These are phyloP conservation scores for Parastagonospora nodorum DNA, from an alignment of 2,329 filamentous ascomycete species.

Conservation along the genomic window DNA sequence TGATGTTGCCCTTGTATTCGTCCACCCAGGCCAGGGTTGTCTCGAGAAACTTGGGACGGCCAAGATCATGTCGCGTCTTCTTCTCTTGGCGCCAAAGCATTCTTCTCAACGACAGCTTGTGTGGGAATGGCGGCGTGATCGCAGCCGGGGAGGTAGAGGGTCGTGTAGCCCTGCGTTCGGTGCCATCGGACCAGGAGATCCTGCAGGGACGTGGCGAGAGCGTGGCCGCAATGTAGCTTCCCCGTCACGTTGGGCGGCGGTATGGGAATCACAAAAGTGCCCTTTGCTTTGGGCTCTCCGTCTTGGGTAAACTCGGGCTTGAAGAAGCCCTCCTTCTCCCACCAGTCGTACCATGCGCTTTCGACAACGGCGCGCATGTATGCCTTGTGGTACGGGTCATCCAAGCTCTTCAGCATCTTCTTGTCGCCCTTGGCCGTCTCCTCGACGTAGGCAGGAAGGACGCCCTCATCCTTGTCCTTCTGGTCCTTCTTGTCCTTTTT, in stretches of 20 bases:
- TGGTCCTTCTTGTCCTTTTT: slow-evolving; percentile 80
- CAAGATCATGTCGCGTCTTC: slow-evolving; percentile 92
- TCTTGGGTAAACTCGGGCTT: slow-evolving; percentile 81
- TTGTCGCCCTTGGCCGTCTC: slow-evolving; percentile 78
- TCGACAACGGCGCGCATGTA: slow-evolving; percentile 93
- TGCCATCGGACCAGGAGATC: slow-evolving; percentile 89
- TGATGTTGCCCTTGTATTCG: slow-evolving; percentile 83
- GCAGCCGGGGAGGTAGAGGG: slow-evolving; percentile 85
- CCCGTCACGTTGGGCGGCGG: slow-evolving; percentile 97
- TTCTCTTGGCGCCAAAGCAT: slow-evolving; percentile 83
- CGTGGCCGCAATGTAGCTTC: slow-evolving; percentile 86
- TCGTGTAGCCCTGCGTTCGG: slow-evolving; percentile 87
- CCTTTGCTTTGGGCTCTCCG: slow-evolving; percentile 78
- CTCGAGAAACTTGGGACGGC: slow-evolving; percentile 77
- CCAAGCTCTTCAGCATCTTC: slow-evolving; percentile 77
- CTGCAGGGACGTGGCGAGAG: slow-evolving; percentile 83
- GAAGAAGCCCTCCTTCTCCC: slow-evolving; percentile 95
- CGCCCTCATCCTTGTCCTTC: slow-evolving; percentile 70
- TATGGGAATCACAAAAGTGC: slow-evolving; percentile 88
- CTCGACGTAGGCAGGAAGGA: slow-evolving; percentile 71
- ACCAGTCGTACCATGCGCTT: slow-evolving; percentile 91
- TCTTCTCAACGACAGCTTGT: slow-evolving; percentile 96
- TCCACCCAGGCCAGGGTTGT: slow-evolving; percentile 94
- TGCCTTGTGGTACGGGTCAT: slow-evolving; percentile 81
- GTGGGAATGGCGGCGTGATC: slow-evolving; percentile 97